phyloP scores from a whole-genome alignment of 2,329 filamentous ascomycete species.

The Orbilia ellipsospora region DNA sequence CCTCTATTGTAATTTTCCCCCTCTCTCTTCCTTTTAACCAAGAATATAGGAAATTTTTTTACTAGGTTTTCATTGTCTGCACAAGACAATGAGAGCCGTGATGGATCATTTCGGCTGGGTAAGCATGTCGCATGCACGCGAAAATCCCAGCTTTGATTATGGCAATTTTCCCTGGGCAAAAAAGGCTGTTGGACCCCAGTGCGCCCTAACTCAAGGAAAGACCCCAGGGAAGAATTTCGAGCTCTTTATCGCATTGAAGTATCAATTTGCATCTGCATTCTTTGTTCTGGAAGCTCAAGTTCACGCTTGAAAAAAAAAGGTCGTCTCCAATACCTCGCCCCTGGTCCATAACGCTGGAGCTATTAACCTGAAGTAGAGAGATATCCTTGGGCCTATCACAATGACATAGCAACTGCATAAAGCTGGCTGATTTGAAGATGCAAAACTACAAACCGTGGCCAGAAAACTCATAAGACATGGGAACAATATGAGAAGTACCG shows the following conservation, averaged over 20 bases:
- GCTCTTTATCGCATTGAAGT: not conserved
- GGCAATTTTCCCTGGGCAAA: not conserved
- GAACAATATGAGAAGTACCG: too few relatives aligned
- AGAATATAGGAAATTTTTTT: too few relatives aligned
- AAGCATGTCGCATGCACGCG: constrained; percentile 22
- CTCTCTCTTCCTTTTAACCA: too few relatives aligned
- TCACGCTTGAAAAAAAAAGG: not conserved
- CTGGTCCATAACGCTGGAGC: constrained; percentile 48
- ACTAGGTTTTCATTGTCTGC: too few relatives aligned
- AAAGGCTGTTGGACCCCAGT: constrained; percentile 25
- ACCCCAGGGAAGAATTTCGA: constrained; percentile 5
- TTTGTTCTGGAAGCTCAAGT: constrained; percentile 39
- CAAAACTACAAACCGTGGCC: too few relatives aligned
- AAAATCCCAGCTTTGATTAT: constrained; percentile 12
- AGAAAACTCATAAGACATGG: too few relatives aligned
- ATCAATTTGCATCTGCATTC: constrained; percentile 11
- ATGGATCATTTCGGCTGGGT: constrained; percentile 14
- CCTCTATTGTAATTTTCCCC: not conserved
- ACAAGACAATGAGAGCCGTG: not conserved
- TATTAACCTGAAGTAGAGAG: constrained; percentile 44
- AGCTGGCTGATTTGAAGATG: too few relatives aligned
- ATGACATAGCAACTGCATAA: constrained; percentile 16
- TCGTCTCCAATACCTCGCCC: constrained; percentile 8
- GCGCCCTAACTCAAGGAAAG: constrained; percentile 7
- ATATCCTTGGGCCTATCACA: not conserved